These are phyloP conservation scores for Coprinopsis sp. DNA, from an alignment of 768 basidiomycete genomes.

Conservation along the genomic window DNA sequence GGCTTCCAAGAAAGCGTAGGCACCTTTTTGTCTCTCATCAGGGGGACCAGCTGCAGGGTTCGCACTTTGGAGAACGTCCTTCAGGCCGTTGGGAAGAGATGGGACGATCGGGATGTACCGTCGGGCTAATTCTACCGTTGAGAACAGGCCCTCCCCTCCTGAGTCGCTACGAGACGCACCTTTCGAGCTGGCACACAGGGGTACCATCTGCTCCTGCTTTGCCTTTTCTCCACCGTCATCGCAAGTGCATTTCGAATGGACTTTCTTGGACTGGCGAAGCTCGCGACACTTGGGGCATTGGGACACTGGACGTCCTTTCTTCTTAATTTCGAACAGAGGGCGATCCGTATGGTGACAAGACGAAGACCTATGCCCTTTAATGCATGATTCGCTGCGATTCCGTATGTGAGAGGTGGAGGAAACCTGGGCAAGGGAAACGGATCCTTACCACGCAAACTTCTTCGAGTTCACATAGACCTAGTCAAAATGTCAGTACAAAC, in stretches of 20 bases:
- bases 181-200: slow-evolving; percentile 35
- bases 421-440: neutral
- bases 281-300: slow-evolving; percentile 86
- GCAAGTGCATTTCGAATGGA: slow-evolving; percentile 83
- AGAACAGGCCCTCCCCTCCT: no score
- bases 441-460: slow-evolving; percentile 67
- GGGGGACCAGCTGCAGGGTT: slow-evolving; percentile 22
- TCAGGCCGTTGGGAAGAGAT: slow-evolving; percentile 69
- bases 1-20: slow-evolving; percentile 5
- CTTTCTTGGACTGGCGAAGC: slow-evolving; percentile 70
- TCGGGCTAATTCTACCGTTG: slow-evolving; percentile 39
- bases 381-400: slow-evolving; percentile 73
- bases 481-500: neutral
- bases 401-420: slow-evolving; percentile 7
- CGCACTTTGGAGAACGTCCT: slow-evolving; percentile 40
- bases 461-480: slow-evolving; percentile 74
- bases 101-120: slow-evolving; percentile 70
- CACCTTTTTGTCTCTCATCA: slow-evolving; percentile 50
- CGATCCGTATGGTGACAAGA: slow-evolving; percentile 82
- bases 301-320: slow-evolving; percentile 87
- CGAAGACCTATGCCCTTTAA: slow-evolving; percentile 91
- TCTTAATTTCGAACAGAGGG: slow-evolving; percentile 90
- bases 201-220: slow-evolving; percentile 27
- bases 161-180: no score
- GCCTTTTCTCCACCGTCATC: slow-evolving; percentile 35